Conservation (phyloP, 306 rosid genomes). For the Adenanthera pavonina region DNA sequence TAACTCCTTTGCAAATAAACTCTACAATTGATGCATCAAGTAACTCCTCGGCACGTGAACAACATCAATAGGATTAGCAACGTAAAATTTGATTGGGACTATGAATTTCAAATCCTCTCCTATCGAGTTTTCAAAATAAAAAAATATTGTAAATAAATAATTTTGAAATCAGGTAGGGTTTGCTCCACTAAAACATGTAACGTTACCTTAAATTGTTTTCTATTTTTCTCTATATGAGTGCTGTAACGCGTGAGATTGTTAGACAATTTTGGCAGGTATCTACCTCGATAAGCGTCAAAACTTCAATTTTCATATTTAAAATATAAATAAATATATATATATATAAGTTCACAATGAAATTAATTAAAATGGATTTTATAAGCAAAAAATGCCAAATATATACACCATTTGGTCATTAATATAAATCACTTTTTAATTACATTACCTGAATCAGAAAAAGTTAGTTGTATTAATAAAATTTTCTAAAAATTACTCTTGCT, state of each 20-base stretch:
- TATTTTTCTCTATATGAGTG: not conserved
- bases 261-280: not conserved
- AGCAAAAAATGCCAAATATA: not conserved
- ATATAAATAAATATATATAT: not conserved
- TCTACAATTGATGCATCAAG: no score
- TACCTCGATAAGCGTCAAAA: not conserved
- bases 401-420: no score
- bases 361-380: not conserved
- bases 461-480: no score
- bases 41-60: no score
- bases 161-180: not conserved
- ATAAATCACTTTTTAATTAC: no score
- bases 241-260: not conserved
- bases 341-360: not conserved
- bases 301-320: not conserved
- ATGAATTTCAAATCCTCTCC: no score
- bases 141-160: not conserved
- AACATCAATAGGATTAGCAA: no score
- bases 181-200: not conserved
- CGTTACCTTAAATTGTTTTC: not conserved
- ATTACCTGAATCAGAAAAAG: no score
- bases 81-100: no score
- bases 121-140: not conserved
- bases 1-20: no score
- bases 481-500: no score